Conservation (phyloP, 768 basidiomycete species). For the Russula ochroleuca region DNA sequence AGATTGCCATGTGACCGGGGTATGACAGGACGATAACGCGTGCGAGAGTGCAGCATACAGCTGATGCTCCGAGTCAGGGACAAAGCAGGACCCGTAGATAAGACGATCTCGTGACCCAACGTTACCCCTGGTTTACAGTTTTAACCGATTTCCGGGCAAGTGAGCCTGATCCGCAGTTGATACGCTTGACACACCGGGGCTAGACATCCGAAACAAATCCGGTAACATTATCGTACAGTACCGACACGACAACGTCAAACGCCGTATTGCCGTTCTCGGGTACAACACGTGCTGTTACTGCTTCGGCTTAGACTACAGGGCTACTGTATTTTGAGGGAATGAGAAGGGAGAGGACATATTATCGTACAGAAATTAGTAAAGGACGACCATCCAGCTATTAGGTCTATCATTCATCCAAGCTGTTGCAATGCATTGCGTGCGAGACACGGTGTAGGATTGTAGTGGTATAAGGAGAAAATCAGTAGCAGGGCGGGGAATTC, state of each 20-base stretch:
- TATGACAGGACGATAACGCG: too few species aligned
- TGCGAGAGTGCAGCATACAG: too few species aligned
- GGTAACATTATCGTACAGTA: too few species aligned
- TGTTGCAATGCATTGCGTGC: neutral
- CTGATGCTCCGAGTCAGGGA: too few species aligned
- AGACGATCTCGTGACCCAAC: too few species aligned
- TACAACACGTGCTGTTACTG: neutral
- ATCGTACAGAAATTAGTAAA: neutral
- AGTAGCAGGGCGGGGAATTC: neutral
- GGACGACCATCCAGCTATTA: neutral
- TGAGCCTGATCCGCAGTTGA: too few species aligned
- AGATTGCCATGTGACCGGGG: too few species aligned
- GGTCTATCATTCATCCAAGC: neutral
- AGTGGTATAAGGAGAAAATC: neutral
- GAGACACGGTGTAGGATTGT: neutral
- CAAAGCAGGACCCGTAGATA: too few species aligned
- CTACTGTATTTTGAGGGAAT: neutral
- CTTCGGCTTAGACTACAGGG: neutral
- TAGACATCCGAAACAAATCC: too few species aligned
- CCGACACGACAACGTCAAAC: neutral
- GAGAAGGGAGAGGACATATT: neutral
- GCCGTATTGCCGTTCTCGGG: neutral
- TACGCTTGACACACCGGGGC: too few species aligned
- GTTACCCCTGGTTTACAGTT: too few species aligned
- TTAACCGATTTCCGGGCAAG: too few species aligned